Evolutionary conservation across 208 protist genomes (phyloP), one percentile per base, ranked within the genome.

Genomic region (Leishmania tarentolae): DNA sequence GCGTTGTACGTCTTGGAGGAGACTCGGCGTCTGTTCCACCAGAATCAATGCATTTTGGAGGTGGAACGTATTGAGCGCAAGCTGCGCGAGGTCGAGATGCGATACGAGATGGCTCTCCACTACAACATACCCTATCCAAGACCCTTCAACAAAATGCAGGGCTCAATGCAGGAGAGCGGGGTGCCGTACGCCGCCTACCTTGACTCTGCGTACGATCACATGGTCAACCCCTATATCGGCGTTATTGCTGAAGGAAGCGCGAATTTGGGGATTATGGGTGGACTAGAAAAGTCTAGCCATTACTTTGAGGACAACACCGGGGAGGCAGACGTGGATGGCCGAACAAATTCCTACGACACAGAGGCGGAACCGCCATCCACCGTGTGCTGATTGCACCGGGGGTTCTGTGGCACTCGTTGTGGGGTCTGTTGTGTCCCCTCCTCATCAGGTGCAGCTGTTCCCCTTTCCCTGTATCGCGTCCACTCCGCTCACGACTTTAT

Each of bases 61-160:
- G 74, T 93, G 21, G 85, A 86, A 28, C 63, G 74, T 3, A 94
- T 98, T 50, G 63, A 91, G 82, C 85, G 92, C 21, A 98, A 98
- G 79, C 44, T 98, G 83, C 93, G 93, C 24, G 93, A 98, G 87
- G 95, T 92, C 17, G 95, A 98, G 82, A 96, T 97, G 93, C 92
- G 95, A 9, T 96, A 97, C 75, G 93, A 91, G 79, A 85, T 98
- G 81, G 95, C 88, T 28, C 46, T 96, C 40, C 95, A 98, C 85
- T 98, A 98, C 83, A 76, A 77, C 42, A 96, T 97, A 44, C 95
- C 95, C 11, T 98, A 98, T 85, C 95, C 95, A 0, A 84, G 95
- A 1, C 85, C 91, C 2, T 93, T 93, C 73, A 87, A 98, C 84
- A 96, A 96, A 73, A 88, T 88, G 66, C 90, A 94, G 76, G 95